Conservation (phyloP, 2,329 filamentous ascomycete genomes). For the Colletotrichum australisinense region DNA sequence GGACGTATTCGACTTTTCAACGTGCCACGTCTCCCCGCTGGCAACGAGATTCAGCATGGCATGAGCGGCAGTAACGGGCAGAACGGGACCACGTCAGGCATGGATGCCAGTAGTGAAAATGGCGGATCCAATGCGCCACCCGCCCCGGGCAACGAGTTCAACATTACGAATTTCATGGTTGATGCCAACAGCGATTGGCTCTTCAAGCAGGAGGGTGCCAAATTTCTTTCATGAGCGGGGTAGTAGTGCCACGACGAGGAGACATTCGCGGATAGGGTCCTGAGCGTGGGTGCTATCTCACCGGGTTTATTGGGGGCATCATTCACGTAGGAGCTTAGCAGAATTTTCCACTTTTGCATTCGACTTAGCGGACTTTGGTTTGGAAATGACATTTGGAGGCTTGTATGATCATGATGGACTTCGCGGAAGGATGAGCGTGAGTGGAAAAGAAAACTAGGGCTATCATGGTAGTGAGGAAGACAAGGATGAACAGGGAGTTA, state of each 20-base stretch:
- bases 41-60: conserved; percentile 46
- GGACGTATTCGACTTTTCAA: conserved; percentile 98
- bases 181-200: conserved; percentile 81
- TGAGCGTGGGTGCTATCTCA: conserved; percentile 6
- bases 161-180: conserved; percentile 83
- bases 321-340: neutral
- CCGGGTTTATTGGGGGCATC: neutral
- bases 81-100: conserved; percentile 32
- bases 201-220: conserved; percentile 63
- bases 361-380: neutral
- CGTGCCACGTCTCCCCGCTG: conserved; percentile 76
- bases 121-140: conserved; percentile 44
- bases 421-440: neutral
- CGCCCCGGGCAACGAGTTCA: conserved; percentile 70
- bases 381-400: neutral
- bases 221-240: conserved; percentile 35
- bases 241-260: neutral
- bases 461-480: neutral
- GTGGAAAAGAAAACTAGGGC: too few relatives aligned
- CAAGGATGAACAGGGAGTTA: neutral
- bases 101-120: conserved; percentile 37
- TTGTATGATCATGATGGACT: neutral
- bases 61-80: conserved; percentile 38
- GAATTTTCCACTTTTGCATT: neutral
- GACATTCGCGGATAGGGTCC: neutral